Conservation (phyloP, 306 rosid species). For the Ochetophila trinervis region DNA sequence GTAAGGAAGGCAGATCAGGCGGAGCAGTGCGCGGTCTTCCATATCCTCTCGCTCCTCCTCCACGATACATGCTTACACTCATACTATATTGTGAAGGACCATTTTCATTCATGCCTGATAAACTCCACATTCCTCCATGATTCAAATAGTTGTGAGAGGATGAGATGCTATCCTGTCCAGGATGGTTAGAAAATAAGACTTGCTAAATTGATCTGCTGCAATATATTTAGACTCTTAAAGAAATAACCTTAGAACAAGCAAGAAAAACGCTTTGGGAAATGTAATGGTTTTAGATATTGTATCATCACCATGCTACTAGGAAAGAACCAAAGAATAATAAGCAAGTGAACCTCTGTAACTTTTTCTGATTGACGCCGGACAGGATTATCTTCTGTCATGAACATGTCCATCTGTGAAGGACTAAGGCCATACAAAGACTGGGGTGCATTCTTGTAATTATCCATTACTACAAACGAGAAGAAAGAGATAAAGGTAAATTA, state of each 20-base stretch:
- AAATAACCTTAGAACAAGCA: constrained; percentile 14
- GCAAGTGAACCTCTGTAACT: constrained; percentile 67
- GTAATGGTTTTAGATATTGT: neutral
- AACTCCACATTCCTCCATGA: constrained; percentile 77
- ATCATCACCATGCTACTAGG: constrained; percentile 12
- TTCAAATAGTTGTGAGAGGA: constrained; percentile 67
- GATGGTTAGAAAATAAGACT: constrained; percentile 8
- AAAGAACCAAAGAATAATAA: constrained; percentile 5
- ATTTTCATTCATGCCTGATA: constrained; percentile 41
- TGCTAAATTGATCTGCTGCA: no score
- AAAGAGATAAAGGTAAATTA: constrained; percentile 8
- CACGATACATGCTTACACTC: constrained; percentile 85
- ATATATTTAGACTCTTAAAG: neutral
- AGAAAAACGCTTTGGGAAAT: neutral
- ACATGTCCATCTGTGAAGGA: constrained; percentile 92
- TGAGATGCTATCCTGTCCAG: constrained; percentile 72
- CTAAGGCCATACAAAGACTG: constrained; percentile 72
- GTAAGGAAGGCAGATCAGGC: constrained; percentile 94
- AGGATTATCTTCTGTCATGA: constrained; percentile 82
- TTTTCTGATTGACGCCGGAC: constrained; percentile 49
- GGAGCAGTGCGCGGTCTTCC: constrained; percentile 83
- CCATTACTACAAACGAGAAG: constrained; percentile 55
- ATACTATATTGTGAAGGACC: constrained; percentile 66
- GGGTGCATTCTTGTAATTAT: constrained; percentile 76
- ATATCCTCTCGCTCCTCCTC: constrained; percentile 76